These are phyloP conservation scores for Zalaria sp. DNA, from an alignment of 2,329 filamentous ascomycete species.

Conservation along the genomic window DNA sequence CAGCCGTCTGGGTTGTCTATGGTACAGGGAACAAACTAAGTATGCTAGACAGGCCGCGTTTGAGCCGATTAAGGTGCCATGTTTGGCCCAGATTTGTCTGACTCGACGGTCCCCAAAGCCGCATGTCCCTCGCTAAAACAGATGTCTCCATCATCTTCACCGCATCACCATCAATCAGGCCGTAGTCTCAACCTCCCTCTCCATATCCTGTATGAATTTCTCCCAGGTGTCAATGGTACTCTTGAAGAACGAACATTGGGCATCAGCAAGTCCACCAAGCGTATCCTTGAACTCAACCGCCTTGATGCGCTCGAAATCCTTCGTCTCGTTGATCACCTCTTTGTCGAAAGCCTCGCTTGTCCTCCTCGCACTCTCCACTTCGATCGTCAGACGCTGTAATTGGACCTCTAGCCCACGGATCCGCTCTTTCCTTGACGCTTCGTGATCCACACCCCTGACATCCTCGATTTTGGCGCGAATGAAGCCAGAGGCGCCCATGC, in stretches of 20 bases:
- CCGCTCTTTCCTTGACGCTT: constrained; percentile 75
- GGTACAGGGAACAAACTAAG: no score
- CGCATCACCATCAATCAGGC: no score
- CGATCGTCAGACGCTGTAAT: constrained; percentile 79
- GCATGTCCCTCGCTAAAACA: no score
- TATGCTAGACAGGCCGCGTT: no score
- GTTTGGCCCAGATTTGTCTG: no score
- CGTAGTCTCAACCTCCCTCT: constrained; percentile 36
- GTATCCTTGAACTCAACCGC: constrained; percentile 81
- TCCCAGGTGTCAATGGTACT: constrained; percentile 76
- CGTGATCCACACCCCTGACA: constrained; percentile 90
- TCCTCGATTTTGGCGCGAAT: constrained; percentile 92
- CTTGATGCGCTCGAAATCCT: constrained; percentile 95
- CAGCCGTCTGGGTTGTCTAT: no score
- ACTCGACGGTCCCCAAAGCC: no score
- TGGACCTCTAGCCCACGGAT: constrained; percentile 81
- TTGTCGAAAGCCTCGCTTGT: constrained; percentile 90
- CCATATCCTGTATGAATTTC: constrained; percentile 76
- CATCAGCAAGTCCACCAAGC: constrained; percentile 67
- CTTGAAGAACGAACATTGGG: constrained; percentile 77
- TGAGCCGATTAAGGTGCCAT: no score
- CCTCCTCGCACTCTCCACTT: constrained; percentile 77
- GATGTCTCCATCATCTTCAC: no score
- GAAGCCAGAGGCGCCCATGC: constrained; percentile 64
- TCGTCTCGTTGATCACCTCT: constrained; percentile 83